Evolutionary conservation across 305 asterid species (phyloP), one percentile per base, ranked within the genome.

Genomic region (Vinca major): DNA sequence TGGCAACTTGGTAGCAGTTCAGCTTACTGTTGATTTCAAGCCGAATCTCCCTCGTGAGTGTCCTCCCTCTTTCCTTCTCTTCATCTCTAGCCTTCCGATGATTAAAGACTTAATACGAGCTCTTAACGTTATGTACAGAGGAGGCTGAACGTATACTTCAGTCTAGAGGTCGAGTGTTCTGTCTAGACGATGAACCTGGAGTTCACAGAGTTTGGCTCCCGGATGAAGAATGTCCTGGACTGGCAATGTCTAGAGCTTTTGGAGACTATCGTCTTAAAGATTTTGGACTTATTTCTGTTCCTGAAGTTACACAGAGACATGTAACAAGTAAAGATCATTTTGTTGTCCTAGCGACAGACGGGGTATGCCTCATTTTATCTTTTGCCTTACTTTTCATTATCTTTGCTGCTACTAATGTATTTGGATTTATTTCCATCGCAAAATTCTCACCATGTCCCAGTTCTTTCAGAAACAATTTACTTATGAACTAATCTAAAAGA

Each of bases 231-330:
- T 78, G 96, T 44, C 99, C 99, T 7, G 99, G 99, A 43, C 87
- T 93, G 44, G 97, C 99, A 20, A 93, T 93, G 97, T 93, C 99
- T 43, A 79, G 99, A 79, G 97, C 99, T 11, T 90, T 90, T 16
- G 97, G 97, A 12, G 98, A 93, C 82, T 89, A 81, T 74, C 87
- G 97, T 36, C 81, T 90, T 4, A 93, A 93, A 79, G 84, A 84
- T 75, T 93, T 75, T 17, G 97, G 97, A 36, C 91, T 93, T 16
- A 80, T 85, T 51, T 93, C 99, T 2, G 89, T 84, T 71, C 99
- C 99, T 67, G 91, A 93, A 76, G 92, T 93, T 41, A 87, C 84
- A 33, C 95, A 87, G 52, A 82, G 91, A 74, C 90, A 55, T 53
- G 76, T 93, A 65, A 87, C 89, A 3, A 78, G 75, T 66, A 76